Base-by-base conservation (phyloP, 441 rosid genomes). In the Gossypium lobatum region DNA sequence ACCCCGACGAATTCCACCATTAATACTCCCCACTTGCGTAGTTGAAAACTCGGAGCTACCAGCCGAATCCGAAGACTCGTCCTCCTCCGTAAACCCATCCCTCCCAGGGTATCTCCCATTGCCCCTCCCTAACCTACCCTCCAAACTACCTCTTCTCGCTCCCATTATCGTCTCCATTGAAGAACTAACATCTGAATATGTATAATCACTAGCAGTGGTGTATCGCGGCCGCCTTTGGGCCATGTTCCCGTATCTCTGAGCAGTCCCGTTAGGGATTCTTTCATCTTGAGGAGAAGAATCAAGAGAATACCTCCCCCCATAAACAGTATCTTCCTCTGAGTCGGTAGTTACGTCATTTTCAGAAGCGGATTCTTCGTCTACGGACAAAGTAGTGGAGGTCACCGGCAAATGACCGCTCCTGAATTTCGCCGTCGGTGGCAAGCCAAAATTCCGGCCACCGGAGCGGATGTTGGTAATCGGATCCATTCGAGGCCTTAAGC, bases 181-280 rank as follows among this genome's bases (percentile, higher is more conserved):
- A n/a, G 98, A 93, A 75, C 92, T 91, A 61, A 92, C 93, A 79
- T 95, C 97, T 8, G 99, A 93, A 76, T 84, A 84, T 7, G 78
- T 78, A 67, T 77, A 85, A 79, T 84, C 93, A 79, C 88, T 88
- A 0, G 82, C 83, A 75, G 73, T 31, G 0, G 81, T 78, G 71
- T 88, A 85, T 57, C 75, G 84, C 4, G 79, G 58, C 39, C 64
- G 80, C 74, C 87, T 81, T 20, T 52, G 77, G 1, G 37, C 66
- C 6, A 74, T 70, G 70, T 78, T 83, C 37, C 85, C 84, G 73
- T 68, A 80, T 25, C 87, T 81, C 58, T 64, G 75, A 58, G 77
- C 76, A 21, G 70, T 72, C 20, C 78, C 80, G 76, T 74, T 76
- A 37, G 88, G 84, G 65, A 82, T 75, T 78, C 85, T 85, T 52